phyloP scores from a whole-genome alignment of 371 early-diverging fungal genomes.

The Mortierella sp. region DNA sequence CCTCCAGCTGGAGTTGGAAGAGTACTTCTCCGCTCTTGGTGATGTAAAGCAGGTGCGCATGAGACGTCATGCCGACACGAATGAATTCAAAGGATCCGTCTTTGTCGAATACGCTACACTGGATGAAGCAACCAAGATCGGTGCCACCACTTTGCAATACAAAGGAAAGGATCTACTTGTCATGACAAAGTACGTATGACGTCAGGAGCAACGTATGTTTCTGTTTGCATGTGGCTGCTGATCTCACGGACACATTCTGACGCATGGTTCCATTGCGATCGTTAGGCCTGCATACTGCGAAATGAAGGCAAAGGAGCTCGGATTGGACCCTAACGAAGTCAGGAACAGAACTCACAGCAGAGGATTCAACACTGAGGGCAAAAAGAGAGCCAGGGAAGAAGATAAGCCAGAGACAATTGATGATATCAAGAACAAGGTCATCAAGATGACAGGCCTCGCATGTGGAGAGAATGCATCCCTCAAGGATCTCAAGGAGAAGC shows the following conservation, averaged over 20 bases:
- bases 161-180: slow-evolving; percentile 64
- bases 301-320: slow-evolving; percentile 54
- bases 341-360: slow-evolving; percentile 28
- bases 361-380: slow-evolving; percentile 43
- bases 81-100: slow-evolving; percentile 69
- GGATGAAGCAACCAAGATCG: slow-evolving; percentile 65
- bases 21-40: slow-evolving; percentile 62
- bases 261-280: neutral
- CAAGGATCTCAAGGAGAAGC: slow-evolving; percentile 51
- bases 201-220: neutral
- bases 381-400: slow-evolving; percentile 48
- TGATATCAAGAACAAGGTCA: slow-evolving; percentile 53
- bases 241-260: neutral
- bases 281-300: slow-evolving; percentile 43
- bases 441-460: slow-evolving; percentile 49
- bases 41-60: slow-evolving; percentile 69
- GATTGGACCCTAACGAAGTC: slow-evolving; percentile 49
- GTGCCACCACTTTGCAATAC: slow-evolving; percentile 58
- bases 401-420: slow-evolving; percentile 31
- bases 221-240: neutral
- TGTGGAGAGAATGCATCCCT: slow-evolving; percentile 43
- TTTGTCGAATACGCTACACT: slow-evolving; percentile 68
- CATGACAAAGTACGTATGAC: slow-evolving; percentile 54
- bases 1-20: slow-evolving; percentile 69
- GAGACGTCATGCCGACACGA: slow-evolving; percentile 64